Percentiles rank a stretch among this genome's conserved stretches.
Evolutionary conservation across 2,329 filamentous ascomycete genomes (phyloP).

Genomic region (Plectosphaerella cucumerina): DNA sequence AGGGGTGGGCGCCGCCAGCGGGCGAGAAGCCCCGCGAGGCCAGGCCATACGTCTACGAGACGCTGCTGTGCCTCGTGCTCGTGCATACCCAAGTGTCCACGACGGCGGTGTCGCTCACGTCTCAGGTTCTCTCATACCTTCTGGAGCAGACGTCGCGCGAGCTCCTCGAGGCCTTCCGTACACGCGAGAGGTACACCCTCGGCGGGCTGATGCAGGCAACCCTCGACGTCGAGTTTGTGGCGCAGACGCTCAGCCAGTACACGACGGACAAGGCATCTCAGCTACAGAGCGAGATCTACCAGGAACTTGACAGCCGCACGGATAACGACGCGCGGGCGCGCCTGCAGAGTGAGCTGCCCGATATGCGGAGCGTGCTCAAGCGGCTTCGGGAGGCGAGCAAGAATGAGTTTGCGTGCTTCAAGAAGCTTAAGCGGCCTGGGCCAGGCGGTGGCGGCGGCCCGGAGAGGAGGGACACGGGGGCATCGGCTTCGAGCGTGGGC

Average conservation of each 20-base stretch:
- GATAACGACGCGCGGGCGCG: conserved; percentile 78
- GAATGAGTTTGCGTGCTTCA: conserved; percentile 85
- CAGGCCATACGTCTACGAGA: conserved; percentile 83
- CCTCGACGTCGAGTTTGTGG: conserved; percentile 93
- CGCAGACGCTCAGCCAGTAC: conserved; percentile 87
- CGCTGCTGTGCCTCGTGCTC: conserved; percentile 79
- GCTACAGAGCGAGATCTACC: conserved; percentile 85
- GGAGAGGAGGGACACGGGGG: conserved; percentile 26
- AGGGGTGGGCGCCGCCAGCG: conserved; percentile 64
- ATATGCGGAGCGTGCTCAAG: conserved; percentile 86
- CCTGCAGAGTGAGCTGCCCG: conserved; percentile 82
- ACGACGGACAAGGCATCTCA: conserved; percentile 78
- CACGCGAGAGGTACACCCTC: conserved; percentile 65
- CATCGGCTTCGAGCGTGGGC: conserved; percentile 20
- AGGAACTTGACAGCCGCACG: conserved; percentile 83
- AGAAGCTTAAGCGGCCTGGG: conserved; percentile 51
- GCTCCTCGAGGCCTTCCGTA: conserved; percentile 77
- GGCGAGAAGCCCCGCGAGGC: conserved; percentile 65
- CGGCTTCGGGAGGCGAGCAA: conserved; percentile 74
- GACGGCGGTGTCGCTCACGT: conserved; percentile 70
- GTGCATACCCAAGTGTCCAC: conserved; percentile 88
- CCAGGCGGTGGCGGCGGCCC: conserved; percentile 27
- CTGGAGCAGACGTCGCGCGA: conserved; percentile 77
- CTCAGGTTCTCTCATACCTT: conserved; percentile 79
- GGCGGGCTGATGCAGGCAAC: conserved; percentile 93